Evolutionary conservation across 768 basidiomycete species (phyloP), one percentile per base, ranked within the genome.

Genomic region (Termitomyces bulborhizus): DNA sequence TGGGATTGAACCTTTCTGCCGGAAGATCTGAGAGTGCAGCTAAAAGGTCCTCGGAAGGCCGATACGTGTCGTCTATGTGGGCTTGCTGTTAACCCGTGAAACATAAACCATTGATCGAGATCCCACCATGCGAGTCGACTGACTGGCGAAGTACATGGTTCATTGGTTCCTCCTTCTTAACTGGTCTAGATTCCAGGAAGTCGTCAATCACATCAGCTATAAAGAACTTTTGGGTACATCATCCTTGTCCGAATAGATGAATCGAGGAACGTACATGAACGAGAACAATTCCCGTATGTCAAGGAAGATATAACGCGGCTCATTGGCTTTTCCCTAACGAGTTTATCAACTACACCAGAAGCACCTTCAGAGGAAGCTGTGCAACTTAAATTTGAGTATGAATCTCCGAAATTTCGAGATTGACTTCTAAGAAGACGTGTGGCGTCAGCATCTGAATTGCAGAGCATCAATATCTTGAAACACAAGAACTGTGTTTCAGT

Each of bases 391-490:
- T 39, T 27, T n/a, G 24, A 18, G 27, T 16, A 15, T 8, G 6
- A n/a, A 18, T 40, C 6, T 26, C 40, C 27, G 26, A 52, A 16
- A 11, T 45, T 31, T 15, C 4, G 48, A 31, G 49, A 34, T n/a
- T 3, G 49, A n/a, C 2, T 42, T 26, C 26, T 45, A 16, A 61
- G 27, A 37, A 46, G 26, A 34, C 42, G 46, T 21, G 39, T 51
- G 7, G 54, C 62, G 29, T 59, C 62, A 9, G 57, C 59, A n/a
- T 50, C 59, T 59, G 31, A 4, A 9, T 42, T 18, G 26, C 8
- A 40, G 32, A 21, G 36, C 0, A 24, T 45, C 4, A 24, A 27
- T n/a, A 39, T 40, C 27, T 39, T 24, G 34, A 15, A 36, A 44
- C 11, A 13, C 7, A 15, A n/a, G 21, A 49, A 26, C 11, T 12